These are phyloP conservation scores for Trichosporon sp. DNA, from an alignment of 1,284 basidiomycete genomes.

Conservation along the genomic window DNA sequence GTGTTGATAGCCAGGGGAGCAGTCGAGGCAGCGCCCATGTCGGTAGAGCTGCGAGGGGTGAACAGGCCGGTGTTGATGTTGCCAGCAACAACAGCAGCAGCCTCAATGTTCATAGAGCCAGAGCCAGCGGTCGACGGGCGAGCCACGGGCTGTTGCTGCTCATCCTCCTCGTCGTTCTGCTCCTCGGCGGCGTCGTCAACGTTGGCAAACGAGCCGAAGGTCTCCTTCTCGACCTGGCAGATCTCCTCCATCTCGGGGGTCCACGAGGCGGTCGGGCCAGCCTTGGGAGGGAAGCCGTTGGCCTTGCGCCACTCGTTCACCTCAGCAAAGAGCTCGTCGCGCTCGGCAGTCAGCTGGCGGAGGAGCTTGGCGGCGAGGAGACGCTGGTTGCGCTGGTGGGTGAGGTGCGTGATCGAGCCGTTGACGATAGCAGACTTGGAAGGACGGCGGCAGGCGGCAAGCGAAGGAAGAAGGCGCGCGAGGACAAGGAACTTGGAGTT, in stretches of 20 bases:
- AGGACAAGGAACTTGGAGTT: conserved; percentile 82
- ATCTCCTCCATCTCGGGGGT: conserved; percentile 44
- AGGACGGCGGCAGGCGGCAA: conserved; percentile 80
- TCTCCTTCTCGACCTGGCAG: conserved; percentile 45
- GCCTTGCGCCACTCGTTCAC: conserved; percentile 81
- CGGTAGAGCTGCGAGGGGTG: conserved; percentile 33
- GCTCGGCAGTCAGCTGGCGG: conserved; percentile 65
- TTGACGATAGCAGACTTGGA: conserved; percentile 94
- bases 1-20: conserved; percentile 9
- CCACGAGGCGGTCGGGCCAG: conserved; percentile 54
- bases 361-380: conserved; percentile 69
- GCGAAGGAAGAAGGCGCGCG: conserved; percentile 78
- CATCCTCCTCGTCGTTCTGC: conserved; percentile 33
- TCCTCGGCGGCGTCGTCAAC: conserved; percentile 33
- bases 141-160: conserved; percentile 21
- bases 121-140: background rate
- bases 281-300: conserved; percentile 54
- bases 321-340: conserved; percentile 73
- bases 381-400: conserved; percentile 71
- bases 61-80: conserved; percentile 22
- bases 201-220: conserved; percentile 44
- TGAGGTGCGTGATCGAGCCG: conserved; percentile 77
- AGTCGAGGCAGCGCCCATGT: conserved; percentile 10
- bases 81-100: conserved; percentile 18
- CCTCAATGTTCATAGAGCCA: conserved; percentile 22